Base-by-base conservation (phyloP, 2,329 filamentous ascomycete species). In the Penicillium sumatraense region DNA sequence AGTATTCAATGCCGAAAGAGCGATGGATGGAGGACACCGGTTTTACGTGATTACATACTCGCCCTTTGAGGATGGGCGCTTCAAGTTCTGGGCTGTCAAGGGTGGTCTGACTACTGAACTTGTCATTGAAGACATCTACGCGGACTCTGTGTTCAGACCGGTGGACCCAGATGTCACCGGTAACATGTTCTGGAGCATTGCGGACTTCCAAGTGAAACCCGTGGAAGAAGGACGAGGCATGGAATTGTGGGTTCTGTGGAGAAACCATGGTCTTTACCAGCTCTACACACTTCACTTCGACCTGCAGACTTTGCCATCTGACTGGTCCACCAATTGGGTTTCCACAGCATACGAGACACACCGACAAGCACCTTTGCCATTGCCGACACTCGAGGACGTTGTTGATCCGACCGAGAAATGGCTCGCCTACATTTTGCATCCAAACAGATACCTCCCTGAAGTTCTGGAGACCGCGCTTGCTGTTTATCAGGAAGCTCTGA, bases 51-150 rank as follows among this genome's bases (percentile, higher is more conserved):
- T 91, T 33, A 93, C 91, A 8, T 96, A 92, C 73, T 97, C 93
- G 10, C 93, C 95, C 0, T 86, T 95, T 60, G 89, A 92, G 26
- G 85, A 87, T 36, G 90, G 95, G 31, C 89, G 93, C 69, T 98
- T 99, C 81, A 98, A 96, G 72, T 93, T 99, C 70, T 99, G 93
- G 91, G 84, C 85, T 50, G 84, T 89, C 16, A 84, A 87, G 62
- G 84, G 87, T 50, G 83, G 75, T n/a, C 83, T 63, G 81, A 89
- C 65, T 60, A 77, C 63, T 61, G 75, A 61, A 2, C 72, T 91
- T 18, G 81, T 86, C 8, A 80, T 96, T 13, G 83, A 86, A 59
- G 91, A 96, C 64, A 77, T 91, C 20, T 92, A 90, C 63, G 83
- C 89, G 0, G 80, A 83, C 10, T 69, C 78, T 7, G 78, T 82